Evolutionary conservation across 768 basidiomycete species (phyloP), one percentile per base, ranked within the genome.

Genomic region (Hericium erinaceus): DNA sequence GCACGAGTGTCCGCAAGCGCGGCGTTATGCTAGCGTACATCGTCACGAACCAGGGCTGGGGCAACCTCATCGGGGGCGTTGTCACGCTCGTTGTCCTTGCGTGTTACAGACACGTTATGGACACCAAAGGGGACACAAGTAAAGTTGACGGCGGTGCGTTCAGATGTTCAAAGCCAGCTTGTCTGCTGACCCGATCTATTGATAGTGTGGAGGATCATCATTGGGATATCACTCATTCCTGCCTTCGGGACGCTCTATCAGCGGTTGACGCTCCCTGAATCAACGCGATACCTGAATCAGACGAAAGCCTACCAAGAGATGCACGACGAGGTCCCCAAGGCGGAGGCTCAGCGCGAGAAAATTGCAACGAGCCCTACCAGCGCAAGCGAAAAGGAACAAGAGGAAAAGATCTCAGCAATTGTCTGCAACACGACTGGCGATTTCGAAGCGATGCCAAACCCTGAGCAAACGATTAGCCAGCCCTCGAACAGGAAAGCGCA

Each of bases 41-140:
- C 63, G 89, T 89, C 63, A 76, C 85, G 0, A 85, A 84, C 67
- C 84, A 89, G 68, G 89, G 88, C 11, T 89, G 87, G 86, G 88
- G 89, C 33, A 81, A 76, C 44, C 76, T 91, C 56, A 64, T 81
- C 39, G 89, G 85, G 9, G 76, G 76, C 51, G 66, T 90, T 58
- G 75, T 76, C 22, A 82, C 81, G 6, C 79, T 89, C 65, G 72
- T 89, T 61, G 80, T 87, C n/a, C 73, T 90, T 33, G 73, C 77
- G 2, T 77, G 76, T 40, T 90, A 87, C 72, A 83, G 81, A 64
- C 68, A 74, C 59, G 77, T 77, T 8, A 87, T 90, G 78, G 75
- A 87, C 41, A 78, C 70, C 40, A 70, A 80, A 57, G 76, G 77
- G 6, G 70, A 86, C 65, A 79, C 75, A 2, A 77, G 76, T 57